Evolutionary conservation across 129 eudicot species (phyloP), one percentile per base, ranked within the genome.

Genomic region (Smallanthus sonchifolius): DNA sequence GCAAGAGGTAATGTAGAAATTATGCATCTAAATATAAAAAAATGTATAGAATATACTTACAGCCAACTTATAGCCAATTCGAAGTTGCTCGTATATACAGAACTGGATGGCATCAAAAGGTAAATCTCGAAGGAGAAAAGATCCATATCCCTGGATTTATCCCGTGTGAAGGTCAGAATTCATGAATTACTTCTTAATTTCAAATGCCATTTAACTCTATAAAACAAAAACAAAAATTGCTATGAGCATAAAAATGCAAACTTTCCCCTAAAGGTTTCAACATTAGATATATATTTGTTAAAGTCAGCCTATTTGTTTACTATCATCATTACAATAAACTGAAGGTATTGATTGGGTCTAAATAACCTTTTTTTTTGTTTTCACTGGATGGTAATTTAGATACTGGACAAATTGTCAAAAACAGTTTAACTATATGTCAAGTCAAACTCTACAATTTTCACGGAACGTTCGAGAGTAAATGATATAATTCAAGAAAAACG

Each of bases 101-200:
- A 95, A 95, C 76, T 95, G 99, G 76, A 95, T 88, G 8, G 99
- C 99, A 79, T 95, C 99, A 79, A 95, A 95, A 73, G 99, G 99
- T 83, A 95, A 81, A 84, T 95, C 99, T 55, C 99, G 87, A 69
- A 95, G 96, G 66, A 95, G 80, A 83, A 95, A 95, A 62, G 97
- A 95, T 73, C 99, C 92, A 67, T 86, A 95, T 47, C 97, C 97
- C 99, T 94, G 65, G 8, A 72, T 40, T 54, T 72, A 83, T 70
- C 28, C 65, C 52, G 17, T 32, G 35, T 73, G 13, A 70, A 75
- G 16, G 70, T 78, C 55, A 78, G 15, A 75, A 43, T 17, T 35
- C 47, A 34, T 14, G 4, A 48, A 34, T 47, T 45, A 61, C 32
- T n/a, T 6, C 20, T 52, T 7, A 19, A 9, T 3, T 7, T 45